A percentile compares a stretch with the other conserved stretches of the same genome.
Conservation (phyloP, 441 rosid genomes). For the Mallotus repandus region DNA sequence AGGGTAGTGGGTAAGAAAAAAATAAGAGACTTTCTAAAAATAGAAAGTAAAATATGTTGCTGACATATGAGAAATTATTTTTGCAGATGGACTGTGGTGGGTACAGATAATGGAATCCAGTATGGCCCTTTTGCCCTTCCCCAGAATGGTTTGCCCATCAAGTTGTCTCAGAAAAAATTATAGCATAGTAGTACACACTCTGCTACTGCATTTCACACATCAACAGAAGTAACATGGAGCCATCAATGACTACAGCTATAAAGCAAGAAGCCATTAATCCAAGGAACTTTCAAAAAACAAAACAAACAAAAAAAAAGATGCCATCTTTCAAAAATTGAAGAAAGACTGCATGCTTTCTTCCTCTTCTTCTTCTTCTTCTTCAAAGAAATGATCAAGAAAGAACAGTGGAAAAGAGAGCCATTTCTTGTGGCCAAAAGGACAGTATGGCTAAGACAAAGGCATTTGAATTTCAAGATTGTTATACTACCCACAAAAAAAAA, state of each 20-base stretch:
- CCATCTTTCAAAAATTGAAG: no score
- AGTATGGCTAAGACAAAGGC: background rate
- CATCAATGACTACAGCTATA: background rate
- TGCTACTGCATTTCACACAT: no score
- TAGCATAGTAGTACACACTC: constrained; percentile 7
- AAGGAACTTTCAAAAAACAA: no score
- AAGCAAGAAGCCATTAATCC: no score
- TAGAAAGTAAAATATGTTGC: constrained; percentile 25
- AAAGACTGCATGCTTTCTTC: no score
- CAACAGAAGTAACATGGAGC: background rate
- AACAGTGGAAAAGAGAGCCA: no score
- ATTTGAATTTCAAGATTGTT: constrained; percentile 5
- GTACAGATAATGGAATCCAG: constrained; percentile 71
- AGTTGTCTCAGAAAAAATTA: constrained; percentile 41
- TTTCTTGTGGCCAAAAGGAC: background rate
- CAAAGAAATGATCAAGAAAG: no score
- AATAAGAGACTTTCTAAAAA: constrained; percentile 2
- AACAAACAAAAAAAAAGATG: no score
- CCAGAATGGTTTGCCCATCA: constrained; percentile 85
- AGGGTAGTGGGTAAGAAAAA: background rate
- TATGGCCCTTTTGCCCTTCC: constrained; percentile 98
- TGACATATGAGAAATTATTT: constrained; percentile 27
- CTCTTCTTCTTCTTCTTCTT: no score
- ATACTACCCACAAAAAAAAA: background rate
- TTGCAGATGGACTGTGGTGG: constrained; percentile 73